These are phyloP conservation scores for Bocquillonia castaneifolia DNA, from an alignment of 441 rosid genomes.

Conservation along the genomic window DNA sequence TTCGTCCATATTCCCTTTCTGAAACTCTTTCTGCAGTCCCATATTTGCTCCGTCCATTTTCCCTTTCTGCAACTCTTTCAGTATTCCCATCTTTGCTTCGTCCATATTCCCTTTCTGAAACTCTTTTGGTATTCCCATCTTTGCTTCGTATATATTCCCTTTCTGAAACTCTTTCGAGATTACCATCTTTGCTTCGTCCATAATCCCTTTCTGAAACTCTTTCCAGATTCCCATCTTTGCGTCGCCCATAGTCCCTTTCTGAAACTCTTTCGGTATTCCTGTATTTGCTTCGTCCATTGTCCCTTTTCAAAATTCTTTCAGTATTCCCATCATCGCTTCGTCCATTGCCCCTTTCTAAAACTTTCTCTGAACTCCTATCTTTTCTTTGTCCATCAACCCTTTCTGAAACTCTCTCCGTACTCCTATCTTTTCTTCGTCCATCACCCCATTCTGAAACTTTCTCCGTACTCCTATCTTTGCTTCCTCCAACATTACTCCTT, in stretches of 20 bases:
- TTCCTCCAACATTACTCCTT: neutral
- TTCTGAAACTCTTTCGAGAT: neutral
- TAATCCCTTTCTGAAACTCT: neutral
- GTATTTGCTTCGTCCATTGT: neutral
- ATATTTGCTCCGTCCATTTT: slow-evolving; percentile 6
- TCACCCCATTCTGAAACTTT: slow-evolving; percentile 27
- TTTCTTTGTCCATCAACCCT: neutral
- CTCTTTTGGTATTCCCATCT: neutral
- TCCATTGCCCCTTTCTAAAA: neutral
- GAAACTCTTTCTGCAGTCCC: slow-evolving; percentile 21
- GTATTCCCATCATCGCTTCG: neutral
- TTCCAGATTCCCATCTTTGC: neutral
- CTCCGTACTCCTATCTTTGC: neutral
- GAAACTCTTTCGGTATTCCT: neutral
- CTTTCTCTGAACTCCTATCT: neutral
- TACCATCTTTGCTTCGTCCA: neutral
- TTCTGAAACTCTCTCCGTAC: neutral
- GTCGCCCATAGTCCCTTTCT: neutral
- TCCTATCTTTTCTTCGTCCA: neutral
- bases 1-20: slow-evolving; percentile 23
- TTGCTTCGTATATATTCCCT: neutral
- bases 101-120: neutral
- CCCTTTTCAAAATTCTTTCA: neutral
- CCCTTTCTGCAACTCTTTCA: neutral
- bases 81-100: neutral